Evolutionary conservation across 345 rosid species (phyloP), one percentile per base, ranked within the genome.

Genomic region (Xanthoceras sorbifolium): DNA sequence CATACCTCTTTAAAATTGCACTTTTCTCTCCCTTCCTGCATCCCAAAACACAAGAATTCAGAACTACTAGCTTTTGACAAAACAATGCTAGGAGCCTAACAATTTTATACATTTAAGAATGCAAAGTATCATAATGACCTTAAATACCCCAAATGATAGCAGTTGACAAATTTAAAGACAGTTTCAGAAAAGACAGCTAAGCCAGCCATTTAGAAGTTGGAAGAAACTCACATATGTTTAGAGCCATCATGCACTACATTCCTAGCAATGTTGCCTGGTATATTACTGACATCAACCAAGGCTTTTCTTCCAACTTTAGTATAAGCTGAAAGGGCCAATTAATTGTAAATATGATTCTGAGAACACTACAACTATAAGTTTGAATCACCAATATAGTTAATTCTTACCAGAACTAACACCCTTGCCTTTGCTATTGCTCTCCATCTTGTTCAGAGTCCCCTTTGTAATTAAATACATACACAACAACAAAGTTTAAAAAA

Each of bases 261-360:
- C 69, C 80, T 73, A 12, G 80, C 32, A 70, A 61, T 55, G 28
- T 79, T 83, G 38, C 84, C 79, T 46, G 57, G 82, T 46, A 75
- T 83, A 79, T 91, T 94, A 84, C 97, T 91, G 65, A 94, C 83
- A 85, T 93, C 97, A 72, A 86, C 84, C 87, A 94, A 78, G 26
- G 93, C 90, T 77, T 87, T 93, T 84, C 98, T 90, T 85, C 79
- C 78, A 64, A 77, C 84, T 61, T 75, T 84, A 28, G 69, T 70
- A 64, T 82, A 81, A n/a, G 75, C 93, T 89, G 84, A 72, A 73
- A 67, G 25, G 42, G 73, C 67, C 81, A 72, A 77, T n/a, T 10
- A 48, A 68, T 3, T 25, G 50, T 63, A 64, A 55, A 76, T 60
- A 54, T 28, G 42, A 48, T 74, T 77, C 36, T 34, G 9, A 34